These are phyloP conservation scores for Penicillium roqueforti DNA, from an alignment of 495 filamentous ascomycete species.

Conservation along the genomic window DNA sequence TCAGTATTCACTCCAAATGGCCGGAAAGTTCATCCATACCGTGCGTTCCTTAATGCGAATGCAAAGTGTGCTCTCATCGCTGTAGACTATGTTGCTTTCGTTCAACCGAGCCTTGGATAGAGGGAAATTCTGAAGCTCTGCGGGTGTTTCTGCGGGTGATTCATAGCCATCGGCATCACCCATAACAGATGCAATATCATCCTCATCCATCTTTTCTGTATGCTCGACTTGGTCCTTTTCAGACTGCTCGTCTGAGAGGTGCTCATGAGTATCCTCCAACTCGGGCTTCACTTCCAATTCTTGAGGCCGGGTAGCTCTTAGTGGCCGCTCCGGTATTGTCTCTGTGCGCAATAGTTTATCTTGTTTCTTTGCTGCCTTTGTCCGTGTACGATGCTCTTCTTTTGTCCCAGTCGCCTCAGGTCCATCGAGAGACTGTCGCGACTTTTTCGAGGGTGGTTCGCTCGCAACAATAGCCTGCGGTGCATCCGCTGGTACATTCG, in stretches of 20 bases:
- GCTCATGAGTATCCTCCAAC: conserved; percentile 15
- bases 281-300: background rate
- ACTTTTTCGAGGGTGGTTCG: conserved; percentile 37
- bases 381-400: conserved; percentile 18
- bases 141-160: conserved; percentile 30
- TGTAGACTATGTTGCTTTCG: conserved; percentile 40
- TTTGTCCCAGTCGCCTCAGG: conserved; percentile 5
- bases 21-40: conserved; percentile 21
- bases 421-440: conserved; percentile 30
- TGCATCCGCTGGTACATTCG: conserved; percentile 15
- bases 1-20: conserved; percentile 14
- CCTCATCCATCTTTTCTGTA: conserved; percentile 20
- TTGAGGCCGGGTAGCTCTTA: conserved; percentile 3
- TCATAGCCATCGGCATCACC: conserved; percentile 36
- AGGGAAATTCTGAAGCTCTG: conserved; percentile 39
- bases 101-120: conserved; percentile 40
- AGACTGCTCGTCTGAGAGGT: conserved; percentile 18
- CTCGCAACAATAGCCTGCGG: conserved; percentile 13
- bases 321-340: conserved; percentile 6
- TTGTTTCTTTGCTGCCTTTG: conserved; percentile 26
- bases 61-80: conserved; percentile 38
- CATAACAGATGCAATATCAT: conserved; percentile 23
- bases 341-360: conserved; percentile 12
- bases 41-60: conserved; percentile 42
- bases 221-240: conserved; percentile 16